Evolutionary conservation across 208 protist genomes (phyloP).

Genomic region (Tritrichomonas foetus): DNA sequence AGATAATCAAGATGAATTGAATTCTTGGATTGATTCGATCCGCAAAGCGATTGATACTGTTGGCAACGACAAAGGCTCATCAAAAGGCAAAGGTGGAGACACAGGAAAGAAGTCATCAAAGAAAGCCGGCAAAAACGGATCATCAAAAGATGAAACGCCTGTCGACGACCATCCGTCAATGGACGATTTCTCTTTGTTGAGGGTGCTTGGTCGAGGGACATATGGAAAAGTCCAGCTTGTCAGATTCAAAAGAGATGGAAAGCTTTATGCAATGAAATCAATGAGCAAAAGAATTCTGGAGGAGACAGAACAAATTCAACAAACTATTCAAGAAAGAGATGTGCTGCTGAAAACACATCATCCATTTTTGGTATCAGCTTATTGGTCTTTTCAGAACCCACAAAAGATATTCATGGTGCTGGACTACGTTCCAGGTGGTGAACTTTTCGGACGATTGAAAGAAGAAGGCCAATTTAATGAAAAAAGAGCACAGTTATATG

Average conservation of each 20-base stretch:
- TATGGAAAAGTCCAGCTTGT: conserved; percentile 32
- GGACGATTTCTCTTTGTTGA: background rate
- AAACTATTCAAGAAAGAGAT: background rate
- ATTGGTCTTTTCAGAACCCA: conserved; percentile 55
- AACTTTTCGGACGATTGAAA: conserved; percentile 59
- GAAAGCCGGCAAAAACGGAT: too few species aligned
- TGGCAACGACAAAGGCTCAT: too few species aligned
- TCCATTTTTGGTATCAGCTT: conserved; percentile 50
- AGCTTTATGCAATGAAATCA: conserved; percentile 5
- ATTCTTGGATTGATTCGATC: background rate
- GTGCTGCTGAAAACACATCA: background rate
- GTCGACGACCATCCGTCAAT: background rate
- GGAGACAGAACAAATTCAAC: background rate
- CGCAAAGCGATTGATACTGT: background rate
- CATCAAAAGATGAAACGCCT: too few species aligned
- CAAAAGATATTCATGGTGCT: conserved; percentile 59
- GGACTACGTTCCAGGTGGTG: conserved; percentile 62
- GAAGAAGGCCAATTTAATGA: conserved; percentile 43
- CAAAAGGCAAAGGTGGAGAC: too few species aligned
- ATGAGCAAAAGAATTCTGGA: background rate
- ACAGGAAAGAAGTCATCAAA: too few species aligned
- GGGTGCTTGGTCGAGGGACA: background rate
- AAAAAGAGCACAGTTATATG: conserved; percentile 41
- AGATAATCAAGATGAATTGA: background rate
- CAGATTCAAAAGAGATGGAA: background rate